These are phyloP conservation scores for Pisolithus sp. DNA, from an alignment of 768 basidiomycete species.

Conservation along the genomic window DNA sequence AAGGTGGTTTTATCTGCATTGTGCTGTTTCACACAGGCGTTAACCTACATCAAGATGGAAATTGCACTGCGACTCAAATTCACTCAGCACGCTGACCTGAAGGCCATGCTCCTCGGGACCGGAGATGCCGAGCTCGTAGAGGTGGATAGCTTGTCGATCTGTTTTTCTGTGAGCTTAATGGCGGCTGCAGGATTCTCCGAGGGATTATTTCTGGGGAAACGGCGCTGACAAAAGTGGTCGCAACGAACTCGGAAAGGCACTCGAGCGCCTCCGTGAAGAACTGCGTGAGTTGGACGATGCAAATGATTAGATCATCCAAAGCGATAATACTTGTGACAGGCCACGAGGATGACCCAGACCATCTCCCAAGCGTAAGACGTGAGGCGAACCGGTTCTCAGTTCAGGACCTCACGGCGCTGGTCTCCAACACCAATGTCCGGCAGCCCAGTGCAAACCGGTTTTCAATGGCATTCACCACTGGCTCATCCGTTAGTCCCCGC, in stretches of 20 bases:
- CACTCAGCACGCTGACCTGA: slow-evolving; percentile 57
- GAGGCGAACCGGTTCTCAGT: slow-evolving; percentile 26
- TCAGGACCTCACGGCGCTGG: slow-evolving; percentile 25
- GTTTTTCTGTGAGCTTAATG: neutral
- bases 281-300: slow-evolving; percentile 29
- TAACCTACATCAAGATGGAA: slow-evolving; percentile 48
- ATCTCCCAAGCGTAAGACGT: slow-evolving; percentile 21
- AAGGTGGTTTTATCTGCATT: slow-evolving; percentile 35
- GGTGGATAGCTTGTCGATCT: slow-evolving; percentile 32
- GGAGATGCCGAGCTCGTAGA: slow-evolving; percentile 65
- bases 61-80: slow-evolving; percentile 61
- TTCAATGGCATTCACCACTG: slow-evolving; percentile 1
- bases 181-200: slow-evolving; percentile 53
- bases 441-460: slow-evolving; percentile 3
- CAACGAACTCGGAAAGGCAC: slow-evolving; percentile 69
- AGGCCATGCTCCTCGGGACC: slow-evolving; percentile 54
- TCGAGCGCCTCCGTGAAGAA: slow-evolving; percentile 54
- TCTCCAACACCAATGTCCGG: slow-evolving; percentile 5
- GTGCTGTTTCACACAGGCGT: neutral
- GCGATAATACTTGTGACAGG: slow-evolving; percentile 1
- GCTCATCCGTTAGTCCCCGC: slow-evolving; percentile 3
- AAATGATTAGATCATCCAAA: neutral
- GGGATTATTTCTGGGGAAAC: slow-evolving; percentile 75
- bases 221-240: slow-evolving; percentile 60
- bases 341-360: slow-evolving; percentile 19